phyloP scores from a whole-genome alignment of 2,329 filamentous ascomycete genomes.

The Nemania bipapillata region DNA sequence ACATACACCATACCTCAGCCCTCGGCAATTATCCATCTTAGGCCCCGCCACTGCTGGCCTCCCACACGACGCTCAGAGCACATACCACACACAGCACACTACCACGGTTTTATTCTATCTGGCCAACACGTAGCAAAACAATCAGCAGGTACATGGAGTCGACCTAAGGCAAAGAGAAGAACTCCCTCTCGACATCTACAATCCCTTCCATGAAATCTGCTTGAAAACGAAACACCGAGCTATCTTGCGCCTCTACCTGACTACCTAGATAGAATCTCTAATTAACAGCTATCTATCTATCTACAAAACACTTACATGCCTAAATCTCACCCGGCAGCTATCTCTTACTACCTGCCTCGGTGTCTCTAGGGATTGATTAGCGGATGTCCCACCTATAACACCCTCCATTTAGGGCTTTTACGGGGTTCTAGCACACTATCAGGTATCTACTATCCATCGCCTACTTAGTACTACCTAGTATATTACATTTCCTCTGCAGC shows the following conservation, averaged over 20 bases:
- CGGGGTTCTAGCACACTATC: not conserved
- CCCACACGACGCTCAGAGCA: not conserved
- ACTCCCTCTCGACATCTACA: not conserved
- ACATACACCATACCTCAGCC: conserved; percentile 7
- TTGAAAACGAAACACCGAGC: not conserved
- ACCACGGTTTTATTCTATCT: not conserved
- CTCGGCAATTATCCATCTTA: conserved; percentile 4
- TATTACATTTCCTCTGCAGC: not conserved
- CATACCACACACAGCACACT: not conserved
- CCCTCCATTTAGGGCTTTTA: not conserved
- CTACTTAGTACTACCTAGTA: too few relatives aligned
- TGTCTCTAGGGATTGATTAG: not conserved
- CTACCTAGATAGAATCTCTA: not conserved
- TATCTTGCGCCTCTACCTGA: not conserved
- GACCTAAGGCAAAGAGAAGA: not conserved
- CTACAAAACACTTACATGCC: too few relatives aligned
- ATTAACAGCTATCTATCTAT: not conserved
- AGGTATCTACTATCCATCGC: not conserved
- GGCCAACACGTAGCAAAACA: not conserved
- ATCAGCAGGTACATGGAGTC: not conserved
- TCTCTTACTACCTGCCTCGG: not conserved
- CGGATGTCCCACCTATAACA: not conserved
- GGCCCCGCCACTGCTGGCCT: conserved; percentile 24
- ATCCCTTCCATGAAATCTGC: not conserved
- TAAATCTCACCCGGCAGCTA: not conserved